Evolutionary conservation across 1,284 basidiomycete genomes (phyloP).

Genomic region (Exsudoporus floridanus): DNA sequence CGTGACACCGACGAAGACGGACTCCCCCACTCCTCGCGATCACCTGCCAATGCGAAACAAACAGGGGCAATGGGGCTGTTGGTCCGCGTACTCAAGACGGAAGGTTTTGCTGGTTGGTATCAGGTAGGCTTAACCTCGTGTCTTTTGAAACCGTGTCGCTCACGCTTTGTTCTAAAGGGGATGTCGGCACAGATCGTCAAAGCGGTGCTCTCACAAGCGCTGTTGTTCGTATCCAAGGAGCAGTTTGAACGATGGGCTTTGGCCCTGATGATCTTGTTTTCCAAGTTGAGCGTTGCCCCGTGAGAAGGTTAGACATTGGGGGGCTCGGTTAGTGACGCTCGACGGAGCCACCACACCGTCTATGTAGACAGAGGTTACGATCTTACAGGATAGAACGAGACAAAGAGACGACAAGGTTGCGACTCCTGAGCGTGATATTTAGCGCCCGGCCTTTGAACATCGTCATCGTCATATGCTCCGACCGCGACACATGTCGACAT

Average conservation of each 20-base stretch:
- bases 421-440: no score
- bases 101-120: constrained; percentile 92
- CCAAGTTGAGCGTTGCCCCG: constrained; percentile 19
- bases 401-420: no score
- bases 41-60: constrained; percentile 47
- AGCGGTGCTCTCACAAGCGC: constrained; percentile 81
- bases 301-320: constrained; percentile 7
- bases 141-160: neutral
- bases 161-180: constrained; percentile 51
- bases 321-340: no score
- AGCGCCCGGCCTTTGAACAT: no score
- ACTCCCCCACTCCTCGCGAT: constrained; percentile 33
- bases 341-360: neutral
- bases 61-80: constrained; percentile 80
- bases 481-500: no score
- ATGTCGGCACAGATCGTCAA: constrained; percentile 91
- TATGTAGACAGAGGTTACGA: no score
- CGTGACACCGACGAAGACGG: constrained; percentile 43
- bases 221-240: constrained; percentile 81
- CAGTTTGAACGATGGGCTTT: constrained; percentile 80
- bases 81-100: constrained; percentile 65
- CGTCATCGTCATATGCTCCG: no score
- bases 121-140: constrained; percentile 54
- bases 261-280: constrained; percentile 55
- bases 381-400: neutral